Evolutionary conservation across 331 rosid genomes (phyloP), one percentile per base, ranked within the genome.

Genomic region (Quercus phellos): DNA sequence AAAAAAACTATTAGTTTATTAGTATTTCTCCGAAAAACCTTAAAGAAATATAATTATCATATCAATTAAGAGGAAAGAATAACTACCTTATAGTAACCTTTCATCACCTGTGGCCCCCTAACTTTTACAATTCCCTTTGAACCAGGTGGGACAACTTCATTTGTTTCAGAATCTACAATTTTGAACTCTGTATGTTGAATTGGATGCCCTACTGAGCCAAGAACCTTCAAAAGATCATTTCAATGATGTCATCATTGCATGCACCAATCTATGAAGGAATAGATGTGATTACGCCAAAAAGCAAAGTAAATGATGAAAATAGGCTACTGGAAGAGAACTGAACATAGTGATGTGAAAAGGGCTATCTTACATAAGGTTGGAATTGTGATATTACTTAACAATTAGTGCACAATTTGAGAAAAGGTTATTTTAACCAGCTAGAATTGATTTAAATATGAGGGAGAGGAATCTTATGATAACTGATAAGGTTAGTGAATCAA

Each of bases 171-270:
- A 69, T 94, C 95, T 67, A 89, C 85, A 60, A 90, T 73, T 88
- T 88, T 90, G 86, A 94, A 85, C 74, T 94, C 95, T 32, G 93
- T 85, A 80, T 90, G 87, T 80, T 77, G 86, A 55, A 92, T 83
- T 46, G 98, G 98, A 85, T 85, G 92, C 81, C 98, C 98, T 63
- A 85, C 86, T 71, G 98, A 94, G 79, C 98, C 97, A 83, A 94
- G 84, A 83, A 94, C 97, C 98, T 94, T 87, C 84, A 89, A 81
- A 86, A 87, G 22, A 79, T 81, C 68, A 76, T 56, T 80, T 84
- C 72, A 70, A 80, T 77, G 77, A 81, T 74, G 22, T 76, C 64
- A 75, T 89, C 70, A 85, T 81, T 83, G 77, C 66, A 79, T 70
- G 79, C 70, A 76, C 84, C 73, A 66, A 78, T 72, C 68, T 32